Conservation (phyloP, 2,329 filamentous ascomycete genomes). For the Fusarium vanettenii region DNA sequence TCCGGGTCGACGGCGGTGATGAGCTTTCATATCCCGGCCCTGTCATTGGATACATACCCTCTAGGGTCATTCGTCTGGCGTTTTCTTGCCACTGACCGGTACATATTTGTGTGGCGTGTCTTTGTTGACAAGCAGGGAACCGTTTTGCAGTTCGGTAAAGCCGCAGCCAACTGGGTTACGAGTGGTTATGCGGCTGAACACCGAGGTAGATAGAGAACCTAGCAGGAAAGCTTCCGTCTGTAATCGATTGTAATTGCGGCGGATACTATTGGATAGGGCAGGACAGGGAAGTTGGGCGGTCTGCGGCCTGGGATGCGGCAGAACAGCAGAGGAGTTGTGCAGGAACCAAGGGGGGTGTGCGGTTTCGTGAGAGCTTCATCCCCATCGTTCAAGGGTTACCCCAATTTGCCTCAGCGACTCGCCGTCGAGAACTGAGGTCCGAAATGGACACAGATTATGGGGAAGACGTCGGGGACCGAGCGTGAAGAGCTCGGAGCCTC, state of each 20-base stretch:
- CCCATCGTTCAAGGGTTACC: constrained; percentile 30
- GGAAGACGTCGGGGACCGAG: constrained; percentile 43
- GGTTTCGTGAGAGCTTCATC: constrained; percentile 33
- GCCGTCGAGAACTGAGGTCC: constrained; percentile 20
- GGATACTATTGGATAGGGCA: constrained; percentile 30
- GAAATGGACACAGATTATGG: constrained; percentile 3
- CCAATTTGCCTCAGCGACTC: constrained; percentile 30
- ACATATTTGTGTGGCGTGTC: not conserved
- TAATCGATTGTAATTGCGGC: constrained; percentile 33
- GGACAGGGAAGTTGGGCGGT: constrained; percentile 30
- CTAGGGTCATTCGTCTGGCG: not conserved
- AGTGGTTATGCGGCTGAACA: constrained; percentile 29
- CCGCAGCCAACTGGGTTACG: constrained; percentile 1
- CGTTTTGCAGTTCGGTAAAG: not conserved
- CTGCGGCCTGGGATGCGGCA: constrained; percentile 36
- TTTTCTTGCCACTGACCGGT: not conserved
- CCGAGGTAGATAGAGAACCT: not conserved
- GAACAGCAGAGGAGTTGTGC: constrained; percentile 30
- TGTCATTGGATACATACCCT: not conserved
- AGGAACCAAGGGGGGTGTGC: constrained; percentile 21
- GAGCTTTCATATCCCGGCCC: not conserved
- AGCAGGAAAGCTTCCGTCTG: constrained; percentile 1
- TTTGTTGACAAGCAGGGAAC: not conserved
- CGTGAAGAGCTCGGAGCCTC: constrained; percentile 33
- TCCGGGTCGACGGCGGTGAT: not conserved